Percentiles rank a stretch among this genome's conserved stretches.
phyloP scores from a whole-genome alignment of 495 filamentous ascomycete genomes.

The Lophiostoma macrostomum region DNA sequence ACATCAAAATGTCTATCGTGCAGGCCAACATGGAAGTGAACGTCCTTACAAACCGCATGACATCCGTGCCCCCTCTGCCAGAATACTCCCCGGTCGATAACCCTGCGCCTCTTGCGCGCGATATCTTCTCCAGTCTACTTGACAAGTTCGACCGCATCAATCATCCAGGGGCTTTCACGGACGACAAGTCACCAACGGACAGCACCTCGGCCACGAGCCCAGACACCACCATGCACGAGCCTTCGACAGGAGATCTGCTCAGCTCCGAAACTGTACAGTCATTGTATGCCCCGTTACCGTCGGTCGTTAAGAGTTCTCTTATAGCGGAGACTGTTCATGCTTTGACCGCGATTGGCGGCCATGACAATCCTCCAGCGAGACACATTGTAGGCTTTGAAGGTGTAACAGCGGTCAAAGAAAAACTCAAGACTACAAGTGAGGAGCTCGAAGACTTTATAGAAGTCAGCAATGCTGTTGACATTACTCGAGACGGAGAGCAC shows the following conservation, averaged over 20 bases:
- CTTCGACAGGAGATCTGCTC: slow-evolving; percentile 44
- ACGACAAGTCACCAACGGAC: slow-evolving; percentile 15
- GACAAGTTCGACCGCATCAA: slow-evolving; percentile 45
- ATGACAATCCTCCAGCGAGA: slow-evolving; percentile 90
- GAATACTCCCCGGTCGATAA: slow-evolving; percentile 72
- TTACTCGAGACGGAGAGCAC: slow-evolving; percentile 43
- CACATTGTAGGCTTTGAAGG: slow-evolving; percentile 94
- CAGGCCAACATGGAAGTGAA: slow-evolving; percentile 84
- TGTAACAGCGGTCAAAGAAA: slow-evolving; percentile 86
- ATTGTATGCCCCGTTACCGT: slow-evolving; percentile 67
- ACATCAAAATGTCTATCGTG: slow-evolving; percentile 91
- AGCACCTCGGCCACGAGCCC: slow-evolving; percentile 33
- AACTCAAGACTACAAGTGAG: slow-evolving; percentile 92
- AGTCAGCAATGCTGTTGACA: slow-evolving; percentile 79
- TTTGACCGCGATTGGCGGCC: slow-evolving; percentile 83
- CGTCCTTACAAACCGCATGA: slow-evolving; percentile 80
- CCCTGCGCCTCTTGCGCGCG: slow-evolving; percentile 73
- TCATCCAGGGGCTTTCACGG: slow-evolving; percentile 14
- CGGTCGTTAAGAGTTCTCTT: slow-evolving; percentile 62
- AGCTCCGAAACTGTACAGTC: slow-evolving; percentile 56
- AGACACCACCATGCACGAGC: slow-evolving; percentile 37
- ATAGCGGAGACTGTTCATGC: slow-evolving; percentile 89
- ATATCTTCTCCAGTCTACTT: slow-evolving; percentile 73
- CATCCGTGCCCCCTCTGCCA: slow-evolving; percentile 70
- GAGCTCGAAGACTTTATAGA: slow-evolving; percentile 95